These are phyloP conservation scores for Trichophyton simii DNA, from an alignment of 2,329 filamentous ascomycete species.

Conservation along the genomic window DNA sequence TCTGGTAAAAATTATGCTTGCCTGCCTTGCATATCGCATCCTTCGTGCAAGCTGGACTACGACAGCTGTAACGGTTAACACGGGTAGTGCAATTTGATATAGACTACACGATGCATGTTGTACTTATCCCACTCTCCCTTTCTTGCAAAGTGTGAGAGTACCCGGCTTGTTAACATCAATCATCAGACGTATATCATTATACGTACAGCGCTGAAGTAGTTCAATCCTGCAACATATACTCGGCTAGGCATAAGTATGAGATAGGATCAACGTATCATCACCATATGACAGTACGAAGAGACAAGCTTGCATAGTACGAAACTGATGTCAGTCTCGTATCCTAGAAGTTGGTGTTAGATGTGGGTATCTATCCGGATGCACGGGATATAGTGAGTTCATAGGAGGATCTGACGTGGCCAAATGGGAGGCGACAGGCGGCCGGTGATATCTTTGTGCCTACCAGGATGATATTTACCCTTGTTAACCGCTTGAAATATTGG, in stretches of 20 bases:
- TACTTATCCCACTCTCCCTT: no score
- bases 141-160: no score
- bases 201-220: not conserved
- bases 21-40: not conserved
- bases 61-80: not conserved
- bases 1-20: not conserved
- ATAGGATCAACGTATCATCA: not conserved
- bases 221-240: not conserved
- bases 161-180: no score
- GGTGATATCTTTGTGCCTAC: not conserved
- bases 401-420: not conserved
- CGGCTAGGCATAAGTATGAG: not conserved
- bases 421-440: not conserved
- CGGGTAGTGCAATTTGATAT: no score
- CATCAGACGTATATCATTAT: not conserved
- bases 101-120: no score
- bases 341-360: not conserved
- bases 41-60: not conserved
- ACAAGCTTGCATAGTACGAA: not conserved
- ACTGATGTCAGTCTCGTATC: not conserved
- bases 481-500: not conserved
- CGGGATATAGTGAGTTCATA: not conserved
- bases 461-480: not conserved
- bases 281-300: not conserved
- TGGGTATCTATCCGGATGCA: not conserved